Evolutionary conservation across 257 asterid genomes (phyloP).

Genomic region (Anisodus acutangulus): DNA sequence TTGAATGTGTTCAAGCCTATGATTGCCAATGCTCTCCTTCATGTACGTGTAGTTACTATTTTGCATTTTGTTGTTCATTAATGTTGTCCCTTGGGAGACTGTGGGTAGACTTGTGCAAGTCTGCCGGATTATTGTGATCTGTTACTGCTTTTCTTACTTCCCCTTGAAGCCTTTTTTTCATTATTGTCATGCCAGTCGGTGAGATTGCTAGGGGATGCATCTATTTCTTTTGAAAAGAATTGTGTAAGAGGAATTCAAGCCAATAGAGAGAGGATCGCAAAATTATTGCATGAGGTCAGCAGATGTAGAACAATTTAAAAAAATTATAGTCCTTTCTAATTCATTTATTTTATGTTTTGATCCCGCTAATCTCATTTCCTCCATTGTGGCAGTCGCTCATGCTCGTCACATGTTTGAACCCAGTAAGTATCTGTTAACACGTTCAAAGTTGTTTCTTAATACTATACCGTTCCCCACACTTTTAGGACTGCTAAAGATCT

Average conservation of each 20-base stretch:
- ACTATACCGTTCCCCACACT: not conserved
- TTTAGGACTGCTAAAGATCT: too few relatives aligned
- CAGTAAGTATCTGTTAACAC: constrained; percentile 52
- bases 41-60: constrained; percentile 47
- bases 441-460: too few relatives aligned
- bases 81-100: not conserved
- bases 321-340: not conserved
- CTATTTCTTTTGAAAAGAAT: constrained; percentile 89
- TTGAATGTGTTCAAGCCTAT: constrained; percentile 90
- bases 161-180: not conserved
- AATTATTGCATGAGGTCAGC: constrained; percentile 83
- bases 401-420: constrained; percentile 95
- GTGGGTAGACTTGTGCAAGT: not conserved
- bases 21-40: constrained; percentile 82
- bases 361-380: constrained; percentile 16
- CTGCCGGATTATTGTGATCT: not conserved
- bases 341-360: not conserved
- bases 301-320: constrained; percentile 10
- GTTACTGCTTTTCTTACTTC: not conserved
- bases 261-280: constrained; percentile 74
- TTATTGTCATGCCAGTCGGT: constrained; percentile 51
- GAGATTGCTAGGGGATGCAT: constrained; percentile 91
- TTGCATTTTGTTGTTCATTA: not conserved
- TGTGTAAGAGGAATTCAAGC: constrained; percentile 94
- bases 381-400: constrained; percentile 81